Conservation (phyloP, 2,329 filamentous ascomycete genomes). For the Sporothrix curviconia region DNA sequence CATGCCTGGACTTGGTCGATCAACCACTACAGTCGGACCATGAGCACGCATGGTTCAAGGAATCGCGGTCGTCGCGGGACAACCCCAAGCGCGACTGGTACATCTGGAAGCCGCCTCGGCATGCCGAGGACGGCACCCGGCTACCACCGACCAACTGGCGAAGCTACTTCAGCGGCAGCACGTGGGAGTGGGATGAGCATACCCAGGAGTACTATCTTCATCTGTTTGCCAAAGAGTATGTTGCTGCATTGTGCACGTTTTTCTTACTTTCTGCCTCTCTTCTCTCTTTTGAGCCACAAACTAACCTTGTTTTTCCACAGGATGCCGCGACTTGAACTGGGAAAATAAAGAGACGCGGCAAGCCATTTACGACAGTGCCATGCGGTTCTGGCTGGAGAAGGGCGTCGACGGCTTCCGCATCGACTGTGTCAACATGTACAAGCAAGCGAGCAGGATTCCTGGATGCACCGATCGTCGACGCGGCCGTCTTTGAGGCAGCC, state of each 20-base stretch:
- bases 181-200: conserved; percentile 66
- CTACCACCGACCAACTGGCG: conserved; percentile 72
- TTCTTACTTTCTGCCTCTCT: background rate
- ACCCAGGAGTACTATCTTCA: conserved; percentile 72
- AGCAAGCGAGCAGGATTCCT: conserved; percentile 51
- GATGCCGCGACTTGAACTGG: conserved; percentile 84
- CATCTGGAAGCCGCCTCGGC: conserved; percentile 31
- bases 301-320: too few species aligned
- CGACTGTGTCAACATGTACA: conserved; percentile 68
- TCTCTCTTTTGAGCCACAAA: background rate
- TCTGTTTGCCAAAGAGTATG: conserved; percentile 52
- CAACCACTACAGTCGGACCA: conserved; percentile 70
- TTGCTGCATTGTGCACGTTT: background rate
- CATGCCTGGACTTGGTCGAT: conserved; percentile 70
- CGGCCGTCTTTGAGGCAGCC: conserved; percentile 46
- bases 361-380: conserved; percentile 64
- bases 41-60: conserved; percentile 66
- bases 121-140: conserved; percentile 50
- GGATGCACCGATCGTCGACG: conserved; percentile 41
- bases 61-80: conserved; percentile 54
- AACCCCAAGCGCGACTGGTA: conserved; percentile 58
- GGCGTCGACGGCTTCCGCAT: conserved; percentile 70
- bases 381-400: conserved; percentile 72
- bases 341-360: conserved; percentile 60
- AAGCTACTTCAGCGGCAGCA: conserved; percentile 53